Evolutionary conservation across 225 moss, liverwort and hornwort species (phyloP), one percentile per base, ranked within the genome.

Genomic region (Thuidium tamariscinum): DNA sequence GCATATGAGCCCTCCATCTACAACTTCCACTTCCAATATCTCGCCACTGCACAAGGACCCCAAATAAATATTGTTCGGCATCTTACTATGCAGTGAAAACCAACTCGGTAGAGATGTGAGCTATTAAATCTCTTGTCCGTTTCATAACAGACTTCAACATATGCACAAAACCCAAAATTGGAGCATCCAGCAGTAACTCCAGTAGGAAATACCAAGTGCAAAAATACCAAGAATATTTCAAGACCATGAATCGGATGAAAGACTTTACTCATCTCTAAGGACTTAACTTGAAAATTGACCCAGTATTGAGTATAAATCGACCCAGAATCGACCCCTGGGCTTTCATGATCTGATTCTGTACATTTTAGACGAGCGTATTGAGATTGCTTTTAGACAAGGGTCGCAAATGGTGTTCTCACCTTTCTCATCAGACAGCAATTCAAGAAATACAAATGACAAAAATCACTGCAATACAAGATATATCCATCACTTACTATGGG

Each of bases 1-100:
- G 88, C 98, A 97, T 34, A 99, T 94, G 44, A 99, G 95, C n/a
- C 98, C 98, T 60, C 98, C 98, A 76, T 99, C 98, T 74, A 99
- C 98, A 83, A 99, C 86, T 71, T 99, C 96, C 49, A 99, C 92
- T 26, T 93, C 91, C 86, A 95, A 86, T 82, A 99, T 97, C 80
- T 99, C 95, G 48, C 97, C 98, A 88, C 98, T 98, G 94, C 90
- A 86, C 76, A 83, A 79, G 13, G 26, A 34, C n/a, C 75, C 54
- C 46, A 78, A 65, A 83, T 10, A 39, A 25, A 10, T 27, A 23
- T n/a, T 36, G 62, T 34, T 83, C 80, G 83, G 80, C 56, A 85
- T 69, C 80, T 74, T 69, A 46, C 23, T 80, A 22, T 21, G 48
- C 48, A 80, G 63, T 10, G 63, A 62, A 46, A 48, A 80, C n/a